Evolutionary conservation across 1,284 basidiomycete genomes (phyloP), one percentile per base, ranked within the genome.

Genomic region (Leccinum griseonigrum): DNA sequence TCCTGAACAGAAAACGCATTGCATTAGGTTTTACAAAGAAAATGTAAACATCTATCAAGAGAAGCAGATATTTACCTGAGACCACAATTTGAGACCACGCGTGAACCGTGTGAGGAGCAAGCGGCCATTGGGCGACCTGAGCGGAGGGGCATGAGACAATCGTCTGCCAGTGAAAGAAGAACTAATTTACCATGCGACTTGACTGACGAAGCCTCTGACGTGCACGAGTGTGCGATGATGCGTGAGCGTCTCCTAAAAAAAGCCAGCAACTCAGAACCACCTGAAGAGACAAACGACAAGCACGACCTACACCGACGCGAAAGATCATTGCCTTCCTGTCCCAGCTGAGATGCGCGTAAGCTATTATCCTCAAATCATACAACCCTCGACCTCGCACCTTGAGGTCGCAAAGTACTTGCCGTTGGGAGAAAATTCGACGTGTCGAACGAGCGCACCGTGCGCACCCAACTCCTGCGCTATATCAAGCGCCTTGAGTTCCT

Each of bases 271-370:
- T 10, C 9, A 40, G 18, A 54, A 46, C 16, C 2, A 2, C 36
- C 11, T 6, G 22, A 26, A 31, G 14, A 14, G 46, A 22, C 14
- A 1, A 22, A 13, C 6, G 18, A 29, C 1, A 13, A 8, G 1
- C 29, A 26, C 18, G 40, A 73, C 80, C 65, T 67, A 87, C 87
- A 58, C 83, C 86, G n/a, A 91, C 85, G 63, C 80, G 82, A 76
- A 90, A 91, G 31, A 92, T 83, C 14, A 88, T 79, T 0, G 87
- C 87, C 1, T 89, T 91, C 60, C 86, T 78, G 69, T 92, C 90
- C 90, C 90, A 92, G 67, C 89, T 91, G 7, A 55, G 28, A 46
- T 46, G 18, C 1, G 3, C 4, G 28, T 67, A 13, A 69, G 57
- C 28, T 5, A 46, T 28, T 63, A 22, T 14, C 36, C 38, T 56